phyloP scores from a whole-genome alignment of 2,329 filamentous ascomycete genomes.

The Zopfia rhizophila region DNA sequence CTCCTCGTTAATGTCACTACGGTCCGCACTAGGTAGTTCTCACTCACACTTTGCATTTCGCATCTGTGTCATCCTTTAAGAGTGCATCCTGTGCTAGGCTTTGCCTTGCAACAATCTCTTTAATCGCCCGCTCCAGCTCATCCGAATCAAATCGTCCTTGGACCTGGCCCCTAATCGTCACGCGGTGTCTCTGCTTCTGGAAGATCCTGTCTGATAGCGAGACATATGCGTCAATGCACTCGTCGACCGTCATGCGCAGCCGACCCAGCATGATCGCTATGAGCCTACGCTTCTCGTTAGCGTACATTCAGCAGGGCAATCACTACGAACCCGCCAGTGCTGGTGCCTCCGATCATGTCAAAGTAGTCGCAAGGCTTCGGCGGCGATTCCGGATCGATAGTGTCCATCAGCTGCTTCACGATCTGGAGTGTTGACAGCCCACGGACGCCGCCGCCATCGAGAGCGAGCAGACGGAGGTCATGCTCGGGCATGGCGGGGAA shows the following conservation, averaged over 20 bases:
- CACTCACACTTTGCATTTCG: constrained; percentile 17
- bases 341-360: constrained; percentile 31
- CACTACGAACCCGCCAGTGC: constrained; percentile 25
- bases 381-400: constrained; percentile 17
- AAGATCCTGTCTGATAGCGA: constrained; percentile 24
- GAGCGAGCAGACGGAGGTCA: constrained; percentile 11
- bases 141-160: constrained; percentile 31
- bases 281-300: constrained; percentile 12
- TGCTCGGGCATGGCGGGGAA: constrained; percentile 8
- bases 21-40: too few species aligned
- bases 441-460: constrained; percentile 22
- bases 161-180: constrained; percentile 23
- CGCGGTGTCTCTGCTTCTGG: constrained; percentile 17
- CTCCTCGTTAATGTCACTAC: constrained; percentile 11
- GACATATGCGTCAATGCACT: constrained; percentile 21
- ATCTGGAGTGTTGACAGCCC: constrained; percentile 27
- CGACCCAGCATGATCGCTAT: constrained; percentile 25
- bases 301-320: neutral
- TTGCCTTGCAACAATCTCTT: constrained; percentile 23
- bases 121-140: constrained; percentile 25
- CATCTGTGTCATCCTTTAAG: constrained; percentile 12
- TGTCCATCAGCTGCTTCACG: constrained; percentile 26
- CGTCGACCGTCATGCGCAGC: constrained; percentile 22
- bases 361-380: constrained; percentile 32
- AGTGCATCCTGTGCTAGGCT: constrained; percentile 23